Evolutionary conservation across 371 early-diverging fungal genomes (phyloP).

Genomic region (Batkoa obscura): DNA sequence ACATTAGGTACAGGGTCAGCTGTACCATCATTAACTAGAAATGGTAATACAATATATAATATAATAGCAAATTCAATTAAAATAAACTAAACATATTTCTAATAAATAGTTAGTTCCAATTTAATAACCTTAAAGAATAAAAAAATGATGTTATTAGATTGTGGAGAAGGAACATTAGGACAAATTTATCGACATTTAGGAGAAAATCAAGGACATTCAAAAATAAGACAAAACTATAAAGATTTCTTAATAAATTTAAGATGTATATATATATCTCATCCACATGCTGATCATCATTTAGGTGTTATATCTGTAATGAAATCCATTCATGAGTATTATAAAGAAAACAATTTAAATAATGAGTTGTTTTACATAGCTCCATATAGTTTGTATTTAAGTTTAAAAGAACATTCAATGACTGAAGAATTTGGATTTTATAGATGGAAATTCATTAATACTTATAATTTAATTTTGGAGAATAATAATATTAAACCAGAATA

Average conservation of each 20-base stretch:
- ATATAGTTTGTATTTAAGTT: neutral
- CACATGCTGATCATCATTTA: constrained; percentile 98
- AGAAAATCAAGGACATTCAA: constrained; percentile 3
- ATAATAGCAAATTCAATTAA: too few relatives aligned
- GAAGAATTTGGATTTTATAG: constrained; percentile 9
- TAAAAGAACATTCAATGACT: constrained; percentile 36
- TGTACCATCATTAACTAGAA: constrained; percentile 88
- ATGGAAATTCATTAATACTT: constrained; percentile 20
- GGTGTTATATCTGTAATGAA: constrained; percentile 61
- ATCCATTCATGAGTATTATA: constrained; percentile 17
- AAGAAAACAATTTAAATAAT: constrained; percentile 7
- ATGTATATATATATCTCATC: constrained; percentile 86
- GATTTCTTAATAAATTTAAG: constrained; percentile 28
- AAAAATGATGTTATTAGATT: constrained; percentile 72
- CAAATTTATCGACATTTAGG: constrained; percentile 78
- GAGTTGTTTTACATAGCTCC: constrained; percentile 43
- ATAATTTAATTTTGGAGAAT: constrained; percentile 15
- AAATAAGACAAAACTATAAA: constrained; percentile 10
- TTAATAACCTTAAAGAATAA: constrained; percentile 37
- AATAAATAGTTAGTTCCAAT: constrained; percentile 48
- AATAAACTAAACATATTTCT: too few relatives aligned
- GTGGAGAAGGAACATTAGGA: constrained; percentile 93
- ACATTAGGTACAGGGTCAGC: constrained; percentile 95
- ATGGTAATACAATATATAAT: constrained; percentile 13
- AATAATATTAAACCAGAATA: neutral